These are phyloP conservation scores for Asterochloris erici DNA, from an alignment of 139 green algal species.

Conservation along the genomic window DNA sequence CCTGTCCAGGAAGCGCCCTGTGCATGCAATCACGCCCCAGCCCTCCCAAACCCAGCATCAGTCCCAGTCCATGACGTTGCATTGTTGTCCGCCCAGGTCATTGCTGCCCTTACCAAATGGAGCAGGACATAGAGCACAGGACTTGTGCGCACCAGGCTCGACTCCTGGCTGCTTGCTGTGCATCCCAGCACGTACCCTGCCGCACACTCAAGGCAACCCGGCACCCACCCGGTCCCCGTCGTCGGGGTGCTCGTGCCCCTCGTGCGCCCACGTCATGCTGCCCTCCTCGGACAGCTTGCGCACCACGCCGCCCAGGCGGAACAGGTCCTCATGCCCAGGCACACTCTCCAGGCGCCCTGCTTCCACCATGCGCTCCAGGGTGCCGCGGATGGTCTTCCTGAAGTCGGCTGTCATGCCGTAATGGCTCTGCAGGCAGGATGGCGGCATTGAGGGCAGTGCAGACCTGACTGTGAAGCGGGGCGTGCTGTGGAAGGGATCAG, in stretches of 20 bases:
- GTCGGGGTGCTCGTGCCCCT: background rate
- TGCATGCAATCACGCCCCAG: too few species aligned
- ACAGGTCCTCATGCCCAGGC: background rate
- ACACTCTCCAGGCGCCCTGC: conserved; percentile 17
- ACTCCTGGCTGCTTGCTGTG: too few species aligned
- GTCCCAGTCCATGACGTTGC: too few species aligned
- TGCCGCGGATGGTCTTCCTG: background rate
- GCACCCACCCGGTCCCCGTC: background rate
- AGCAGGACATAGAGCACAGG: too few species aligned
- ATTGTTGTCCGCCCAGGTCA: too few species aligned
- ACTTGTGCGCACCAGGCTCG: too few species aligned
- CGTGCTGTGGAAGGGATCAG: background rate
- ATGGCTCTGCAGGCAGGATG: conserved; percentile 1
- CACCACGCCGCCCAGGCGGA: conserved; percentile 18
- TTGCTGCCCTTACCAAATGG: too few species aligned
- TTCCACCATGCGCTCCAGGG: conserved; percentile 27
- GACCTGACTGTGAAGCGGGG: background rate
- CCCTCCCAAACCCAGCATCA: too few species aligned
- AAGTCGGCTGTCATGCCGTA: conserved; percentile 10
- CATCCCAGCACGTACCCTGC: too few species aligned
- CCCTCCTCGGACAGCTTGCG: background rate
- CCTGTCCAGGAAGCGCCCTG: too few species aligned
- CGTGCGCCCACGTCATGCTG: background rate
- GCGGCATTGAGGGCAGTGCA: background rate
- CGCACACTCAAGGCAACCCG: too few species aligned